Percentiles rank a stretch among this genome's conserved stretches.
Evolutionary conservation across 2,329 filamentous ascomycete species (phyloP).

Genomic region (Ascochyta lentis): DNA sequence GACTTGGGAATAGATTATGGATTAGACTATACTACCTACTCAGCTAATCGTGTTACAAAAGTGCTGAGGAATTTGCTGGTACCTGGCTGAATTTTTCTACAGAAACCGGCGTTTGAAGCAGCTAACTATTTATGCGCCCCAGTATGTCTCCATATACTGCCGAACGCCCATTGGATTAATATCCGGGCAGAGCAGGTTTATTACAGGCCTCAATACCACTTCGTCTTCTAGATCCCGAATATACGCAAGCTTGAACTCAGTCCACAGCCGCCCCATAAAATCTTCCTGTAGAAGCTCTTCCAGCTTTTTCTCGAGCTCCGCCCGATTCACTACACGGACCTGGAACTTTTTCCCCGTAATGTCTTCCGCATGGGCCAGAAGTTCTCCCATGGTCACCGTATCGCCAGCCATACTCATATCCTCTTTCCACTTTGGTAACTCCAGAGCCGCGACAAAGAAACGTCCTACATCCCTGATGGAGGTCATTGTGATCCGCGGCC

Average conservation of each 20-base stretch:
- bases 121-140: not conserved
- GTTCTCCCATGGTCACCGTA: not conserved
- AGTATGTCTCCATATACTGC: slow-evolving; percentile 13
- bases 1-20: too few relatives aligned
- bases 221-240: slow-evolving; percentile 11
- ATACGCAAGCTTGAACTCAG: slow-evolving; percentile 10
- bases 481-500: not conserved
- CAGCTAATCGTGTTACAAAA: too few relatives aligned
- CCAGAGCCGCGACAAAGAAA: not conserved
- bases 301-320: not conserved
- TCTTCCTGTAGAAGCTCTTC: not conserved
- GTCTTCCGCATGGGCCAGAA: not conserved
- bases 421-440: not conserved
- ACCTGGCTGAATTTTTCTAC: too few relatives aligned
- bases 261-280: slow-evolving; percentile 10
- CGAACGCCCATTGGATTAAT: slow-evolving; percentile 5
- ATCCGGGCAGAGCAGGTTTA: slow-evolving; percentile 4
- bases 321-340: not conserved
- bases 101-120: not conserved
- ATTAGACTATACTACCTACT: too few relatives aligned
- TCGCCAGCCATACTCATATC: not conserved
- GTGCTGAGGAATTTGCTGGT: too few relatives aligned
- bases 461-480: not conserved
- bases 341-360: not conserved
- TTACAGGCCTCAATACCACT: not conserved